Evolutionary conservation across 1,284 basidiomycete species (phyloP), one percentile per base, ranked within the genome.

Genomic region (Naganishia liquefaciens): DNA sequence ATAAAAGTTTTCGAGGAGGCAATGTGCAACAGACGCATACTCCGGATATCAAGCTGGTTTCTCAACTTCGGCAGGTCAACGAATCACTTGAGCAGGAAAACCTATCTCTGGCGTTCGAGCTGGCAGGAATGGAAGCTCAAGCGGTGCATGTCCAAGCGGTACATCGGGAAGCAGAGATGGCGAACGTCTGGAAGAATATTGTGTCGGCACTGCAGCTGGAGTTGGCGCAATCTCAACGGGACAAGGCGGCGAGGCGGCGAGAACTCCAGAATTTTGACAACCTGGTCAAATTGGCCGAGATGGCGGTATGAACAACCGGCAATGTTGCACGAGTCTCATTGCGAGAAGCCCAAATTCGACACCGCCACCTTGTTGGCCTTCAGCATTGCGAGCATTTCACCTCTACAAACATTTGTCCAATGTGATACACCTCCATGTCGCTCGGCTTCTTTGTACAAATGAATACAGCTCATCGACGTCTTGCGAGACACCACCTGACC

Each of bases 141-240:
- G 30, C n/a, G 11, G 46, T 28, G 2, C 46, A 37, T 1, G 33
- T 11, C 19, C 21, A 40, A 10, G 23, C n/a, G 28, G 23, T 40
- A 19, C 21, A 30, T 5, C 46, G 37, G 27, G 39, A 50, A 15
- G 25, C 9, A 17, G 33, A 40, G 21, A 23, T 42, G 13, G 54
- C 62, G 5, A 54, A 40, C 7, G 28, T 52, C 5, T 65, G 55
- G 49, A 51, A 30, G 33, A 42, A 49, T n/a, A 27, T 65, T 19
- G 50, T 43, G 10, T 6, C 23, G 5, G 63, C 63, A n/a, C 54
- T 54, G 58, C 55, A 60, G 13, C 40, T 23, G 4, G 63, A 65
- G 50, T 44, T 58, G 47, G 49, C 33, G 25, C 40, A 28, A 15
- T n/a, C 50, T 10, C 21, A 64, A 19, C 52, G 46, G 21, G 54